Evolutionary conservation across 129 eudicot species (phyloP).

Genomic region (Flaveria linearis): DNA sequence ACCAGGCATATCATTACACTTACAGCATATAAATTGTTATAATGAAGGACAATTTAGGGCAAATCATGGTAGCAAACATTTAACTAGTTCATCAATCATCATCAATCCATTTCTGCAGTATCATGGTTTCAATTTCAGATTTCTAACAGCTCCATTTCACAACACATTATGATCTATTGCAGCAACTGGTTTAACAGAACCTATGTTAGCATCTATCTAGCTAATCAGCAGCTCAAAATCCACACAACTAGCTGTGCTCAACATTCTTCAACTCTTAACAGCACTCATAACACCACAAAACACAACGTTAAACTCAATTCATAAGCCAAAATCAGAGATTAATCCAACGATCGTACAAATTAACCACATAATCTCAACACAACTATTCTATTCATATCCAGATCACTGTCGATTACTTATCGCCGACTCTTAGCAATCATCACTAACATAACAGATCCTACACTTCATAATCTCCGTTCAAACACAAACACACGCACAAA

Average conservation of each 20-base stretch:
- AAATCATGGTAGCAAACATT: not conserved
- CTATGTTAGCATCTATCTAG: not conserved
- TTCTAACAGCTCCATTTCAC: not conserved
- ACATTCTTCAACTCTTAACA: no score
- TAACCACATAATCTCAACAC: not conserved
- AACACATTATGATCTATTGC: not conserved
- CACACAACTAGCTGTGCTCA: not conserved
- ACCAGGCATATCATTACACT: slow-evolving; percentile 5
- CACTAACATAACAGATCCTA: slow-evolving; percentile 1
- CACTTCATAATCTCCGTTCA: slow-evolving; percentile 1
- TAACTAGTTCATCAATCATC: no score
- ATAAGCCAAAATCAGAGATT: not conserved
- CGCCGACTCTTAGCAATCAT: not conserved
- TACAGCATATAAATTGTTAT: not conserved
- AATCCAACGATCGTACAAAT: not conserved
- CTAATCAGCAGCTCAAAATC: slow-evolving; percentile 20
- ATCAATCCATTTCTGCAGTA: not conserved
- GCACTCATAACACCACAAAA: not conserved
- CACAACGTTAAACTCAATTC: no score
- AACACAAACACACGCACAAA: slow-evolving; percentile 18
- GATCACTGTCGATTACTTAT: not conserved
- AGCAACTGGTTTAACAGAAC: no score
- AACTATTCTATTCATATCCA: not conserved
- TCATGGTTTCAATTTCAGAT: not conserved
- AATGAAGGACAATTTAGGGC: not conserved